Evolutionary conservation across 2,329 filamentous ascomycete genomes (phyloP).

Genomic region (Hypoxylon sp.): DNA sequence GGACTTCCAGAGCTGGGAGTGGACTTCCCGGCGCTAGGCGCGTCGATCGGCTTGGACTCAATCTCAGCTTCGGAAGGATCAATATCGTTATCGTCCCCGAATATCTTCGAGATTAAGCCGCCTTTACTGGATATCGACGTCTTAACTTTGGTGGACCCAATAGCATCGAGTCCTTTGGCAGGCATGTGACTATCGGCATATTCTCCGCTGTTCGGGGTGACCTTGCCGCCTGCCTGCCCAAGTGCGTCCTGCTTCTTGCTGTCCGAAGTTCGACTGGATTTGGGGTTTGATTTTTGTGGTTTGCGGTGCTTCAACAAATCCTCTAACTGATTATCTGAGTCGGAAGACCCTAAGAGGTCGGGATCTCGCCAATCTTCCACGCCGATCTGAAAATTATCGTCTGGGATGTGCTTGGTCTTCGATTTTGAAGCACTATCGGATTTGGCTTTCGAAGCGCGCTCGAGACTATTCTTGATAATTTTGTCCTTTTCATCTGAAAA

Average conservation of each 20-base stretch:
- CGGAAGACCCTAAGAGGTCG: conserved; percentile 68
- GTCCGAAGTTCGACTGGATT: conserved; percentile 39
- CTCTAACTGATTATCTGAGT: conserved; percentile 41
- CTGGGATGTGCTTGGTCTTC: conserved; percentile 41
- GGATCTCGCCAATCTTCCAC: conserved; percentile 89
- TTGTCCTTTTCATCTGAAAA: conserved; percentile 69
- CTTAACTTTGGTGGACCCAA: conserved; percentile 48
- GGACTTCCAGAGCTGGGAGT: conserved; percentile 43
- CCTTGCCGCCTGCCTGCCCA: conserved; percentile 71
- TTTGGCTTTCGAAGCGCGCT: conserved; percentile 52
- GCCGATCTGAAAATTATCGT: conserved; percentile 82
- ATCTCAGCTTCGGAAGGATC: conserved; percentile 49
- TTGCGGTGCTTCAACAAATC: conserved; percentile 47
- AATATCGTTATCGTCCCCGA: conserved; percentile 58
- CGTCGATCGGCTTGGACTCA: conserved; percentile 45
- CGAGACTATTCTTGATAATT: conserved; percentile 56
- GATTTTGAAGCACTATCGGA: conserved; percentile 41
- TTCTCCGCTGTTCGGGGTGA: conserved; percentile 78
- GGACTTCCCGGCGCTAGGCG: conserved; percentile 42
- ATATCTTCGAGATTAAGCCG: conserved; percentile 63
- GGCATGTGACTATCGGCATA: conserved; percentile 62
- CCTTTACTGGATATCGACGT: conserved; percentile 37
- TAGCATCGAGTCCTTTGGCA: conserved; percentile 48
- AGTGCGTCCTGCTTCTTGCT: conserved; percentile 50
- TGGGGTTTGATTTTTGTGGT: conserved; percentile 39